phyloP scores from a whole-genome alignment of 768 basidiomycete species.

The Boletus fagicola region DNA sequence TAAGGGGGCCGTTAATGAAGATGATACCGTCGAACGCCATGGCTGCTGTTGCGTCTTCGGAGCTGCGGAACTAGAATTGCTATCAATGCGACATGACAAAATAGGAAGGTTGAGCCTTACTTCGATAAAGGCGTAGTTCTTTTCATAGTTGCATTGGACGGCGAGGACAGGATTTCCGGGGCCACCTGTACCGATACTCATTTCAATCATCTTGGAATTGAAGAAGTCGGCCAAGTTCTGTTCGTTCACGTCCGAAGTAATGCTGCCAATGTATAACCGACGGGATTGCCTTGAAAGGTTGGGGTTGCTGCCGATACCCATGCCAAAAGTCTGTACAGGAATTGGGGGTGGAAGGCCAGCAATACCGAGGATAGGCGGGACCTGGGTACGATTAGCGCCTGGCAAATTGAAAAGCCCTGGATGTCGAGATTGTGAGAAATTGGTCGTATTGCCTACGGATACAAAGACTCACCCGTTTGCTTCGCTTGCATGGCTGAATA shows the following conservation, averaged over 20 bases:
- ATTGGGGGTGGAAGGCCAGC: conserved; percentile 80
- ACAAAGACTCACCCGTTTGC: conserved; percentile 70
- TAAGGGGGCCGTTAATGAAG: conserved; percentile 92
- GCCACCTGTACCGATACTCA: conserved; percentile 78
- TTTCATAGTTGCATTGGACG: conserved; percentile 97
- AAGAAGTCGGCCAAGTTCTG: conserved; percentile 91
- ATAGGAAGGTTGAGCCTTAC: conserved; percentile 42
- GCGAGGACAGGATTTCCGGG: conserved; percentile 89
- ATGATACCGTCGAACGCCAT: conserved; percentile 98
- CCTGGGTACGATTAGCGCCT: conserved; percentile 88
- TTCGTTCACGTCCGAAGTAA: conserved; percentile 93
- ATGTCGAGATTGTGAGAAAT: conserved; percentile 15
- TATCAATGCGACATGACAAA: conserved; percentile 8
- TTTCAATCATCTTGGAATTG: conserved; percentile 93
- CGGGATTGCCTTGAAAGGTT: conserved; percentile 92
- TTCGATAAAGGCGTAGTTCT: conserved; percentile 98
- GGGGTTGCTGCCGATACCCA: conserved; percentile 83
- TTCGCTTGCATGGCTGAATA: conserved; percentile 97
- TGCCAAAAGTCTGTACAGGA: conserved; percentile 81
- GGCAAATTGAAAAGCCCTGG: conserved; percentile 94
- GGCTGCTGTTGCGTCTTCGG: conserved; percentile 93
- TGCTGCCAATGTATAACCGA: conserved; percentile 94
- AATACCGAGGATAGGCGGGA: conserved; percentile 77
- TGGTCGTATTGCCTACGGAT: neutral
- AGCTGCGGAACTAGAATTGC: conserved; percentile 83